Evolutionary conservation across 441 rosid species (phyloP).

Genomic region (Flueggea neowawraea): DNA sequence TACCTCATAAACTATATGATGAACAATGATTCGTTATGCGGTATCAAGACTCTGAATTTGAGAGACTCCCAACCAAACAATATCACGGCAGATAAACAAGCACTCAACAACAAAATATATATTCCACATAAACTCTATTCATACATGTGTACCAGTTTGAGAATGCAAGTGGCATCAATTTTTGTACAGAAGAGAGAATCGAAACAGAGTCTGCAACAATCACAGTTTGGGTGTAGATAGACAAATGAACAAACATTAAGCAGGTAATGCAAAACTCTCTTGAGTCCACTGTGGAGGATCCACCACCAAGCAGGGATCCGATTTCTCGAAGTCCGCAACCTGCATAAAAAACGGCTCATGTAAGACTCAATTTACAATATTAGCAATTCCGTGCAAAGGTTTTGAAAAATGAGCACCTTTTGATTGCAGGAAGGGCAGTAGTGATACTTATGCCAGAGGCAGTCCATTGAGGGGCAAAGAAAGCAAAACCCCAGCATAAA

Average conservation of each 20-base stretch:
- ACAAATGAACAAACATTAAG: slow-evolving; percentile 16
- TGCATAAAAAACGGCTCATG: slow-evolving; percentile 27
- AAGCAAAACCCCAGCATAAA: slow-evolving; percentile 72
- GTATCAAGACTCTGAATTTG: no score
- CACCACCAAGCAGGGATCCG: slow-evolving; percentile 72
- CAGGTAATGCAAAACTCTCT: slow-evolving; percentile 59
- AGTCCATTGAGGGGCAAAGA: slow-evolving; percentile 92
- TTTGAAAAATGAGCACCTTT: no score
- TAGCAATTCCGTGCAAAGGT: no score
- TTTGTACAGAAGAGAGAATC: no score
- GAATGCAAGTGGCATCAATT: neutral
- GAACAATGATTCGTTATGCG: no score
- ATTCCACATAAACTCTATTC: neutral
- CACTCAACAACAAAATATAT: no score
- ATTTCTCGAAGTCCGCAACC: slow-evolving; percentile 87
- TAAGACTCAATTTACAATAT: no score
- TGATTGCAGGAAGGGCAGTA: slow-evolving; percentile 75
- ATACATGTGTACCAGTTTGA: neutral
- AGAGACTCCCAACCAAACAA: no score
- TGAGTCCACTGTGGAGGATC: slow-evolving; percentile 76
- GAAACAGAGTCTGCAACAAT: no score
- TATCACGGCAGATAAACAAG: no score
- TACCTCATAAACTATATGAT: no score
- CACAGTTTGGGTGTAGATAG: neutral
- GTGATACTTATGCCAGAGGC: slow-evolving; percentile 97